Percentiles rank a stretch among this genome's conserved stretches.
Evolutionary conservation across 73 alveolate species (phyloP).

Genomic region (Blepharisma japonicum): DNA sequence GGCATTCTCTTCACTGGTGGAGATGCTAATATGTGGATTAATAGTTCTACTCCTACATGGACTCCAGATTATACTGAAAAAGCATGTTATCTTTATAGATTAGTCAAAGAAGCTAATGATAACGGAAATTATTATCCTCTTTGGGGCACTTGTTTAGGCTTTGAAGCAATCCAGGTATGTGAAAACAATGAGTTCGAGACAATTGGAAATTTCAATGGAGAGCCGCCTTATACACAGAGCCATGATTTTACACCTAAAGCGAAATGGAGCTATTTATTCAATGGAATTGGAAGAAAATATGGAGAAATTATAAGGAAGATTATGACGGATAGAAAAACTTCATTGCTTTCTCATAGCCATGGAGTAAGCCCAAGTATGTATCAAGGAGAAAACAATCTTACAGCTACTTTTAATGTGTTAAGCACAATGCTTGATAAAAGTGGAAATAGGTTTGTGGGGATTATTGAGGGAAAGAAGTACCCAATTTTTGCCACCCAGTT

Average conservation of each 20-base stretch:
- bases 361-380: constrained; percentile 23
- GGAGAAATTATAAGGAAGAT: constrained; percentile 1
- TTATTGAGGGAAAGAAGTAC: constrained; percentile 39
- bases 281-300: not conserved
- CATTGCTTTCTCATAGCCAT: constrained; percentile 3
- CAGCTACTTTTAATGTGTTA: constrained; percentile 25
- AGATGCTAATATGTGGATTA: constrained; percentile 39
- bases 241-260: not conserved
- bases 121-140: constrained; percentile 49
- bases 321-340: not conserved
- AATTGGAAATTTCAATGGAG: not conserved
- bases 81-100: constrained; percentile 34
- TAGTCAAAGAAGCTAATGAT: constrained; percentile 39
- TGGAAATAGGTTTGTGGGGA: constrained; percentile 32
- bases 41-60: constrained; percentile 34
- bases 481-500: constrained; percentile 52
- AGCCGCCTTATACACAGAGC: not conserved
- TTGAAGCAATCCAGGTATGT: constrained; percentile 32
- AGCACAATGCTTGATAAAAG: constrained; percentile 31
- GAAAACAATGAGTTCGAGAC: not conserved
- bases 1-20: constrained; percentile 56
- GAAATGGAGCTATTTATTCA: not conserved
- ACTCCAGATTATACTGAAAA: constrained; percentile 42
- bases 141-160: constrained; percentile 50
- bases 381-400: constrained; percentile 21